A percentile compares a stretch with the other conserved stretches of the same genome.
phyloP scores from a whole-genome alignment of 2,329 filamentous ascomycete genomes.

The Colletotrichum tofieldiae region DNA sequence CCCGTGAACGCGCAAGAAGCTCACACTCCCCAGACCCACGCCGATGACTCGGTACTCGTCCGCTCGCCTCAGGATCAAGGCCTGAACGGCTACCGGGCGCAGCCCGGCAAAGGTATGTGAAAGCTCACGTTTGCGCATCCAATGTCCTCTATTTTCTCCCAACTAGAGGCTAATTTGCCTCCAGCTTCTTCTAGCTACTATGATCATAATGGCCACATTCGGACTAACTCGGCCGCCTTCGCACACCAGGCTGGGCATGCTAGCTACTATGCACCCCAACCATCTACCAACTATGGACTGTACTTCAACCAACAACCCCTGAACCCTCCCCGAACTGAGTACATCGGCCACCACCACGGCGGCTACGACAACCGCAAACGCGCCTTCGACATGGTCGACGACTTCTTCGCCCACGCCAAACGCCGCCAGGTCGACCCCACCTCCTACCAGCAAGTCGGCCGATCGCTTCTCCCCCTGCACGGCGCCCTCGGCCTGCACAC shows the following conservation, averaged over 20 bases:
- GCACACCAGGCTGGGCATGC: constrained; percentile 70
- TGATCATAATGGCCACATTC: constrained; percentile 76
- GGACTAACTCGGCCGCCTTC: constrained; percentile 69
- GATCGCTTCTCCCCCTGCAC: constrained; percentile 87
- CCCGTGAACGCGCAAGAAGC: constrained; percentile 30
- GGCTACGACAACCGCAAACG: constrained; percentile 83
- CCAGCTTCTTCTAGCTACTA: constrained; percentile 73
- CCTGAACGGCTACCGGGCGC: constrained; percentile 69
- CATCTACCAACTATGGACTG: constrained; percentile 76
- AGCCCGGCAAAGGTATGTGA: constrained; percentile 68
- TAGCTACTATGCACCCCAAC: constrained; percentile 73
- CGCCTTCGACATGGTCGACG: constrained; percentile 89
- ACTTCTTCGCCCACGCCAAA: constrained; percentile 95
- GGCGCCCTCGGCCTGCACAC: constrained; percentile 76
- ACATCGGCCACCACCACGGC: constrained; percentile 72
- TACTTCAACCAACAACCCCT: constrained; percentile 81
- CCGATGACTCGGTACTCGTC: constrained; percentile 88
- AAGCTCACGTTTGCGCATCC: constrained; percentile 43
- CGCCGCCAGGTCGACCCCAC: constrained; percentile 89
- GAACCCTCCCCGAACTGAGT: constrained; percentile 69
- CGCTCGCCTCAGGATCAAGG: constrained; percentile 68
- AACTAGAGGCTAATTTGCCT: constrained; percentile 60
- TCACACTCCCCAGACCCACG: constrained; percentile 77
- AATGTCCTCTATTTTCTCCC: constrained; percentile 49
- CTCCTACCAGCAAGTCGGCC: constrained; percentile 93